Evolutionary conservation across 169 alveolate genomes (phyloP).

Genomic region (Eimeria praecox): DNA sequence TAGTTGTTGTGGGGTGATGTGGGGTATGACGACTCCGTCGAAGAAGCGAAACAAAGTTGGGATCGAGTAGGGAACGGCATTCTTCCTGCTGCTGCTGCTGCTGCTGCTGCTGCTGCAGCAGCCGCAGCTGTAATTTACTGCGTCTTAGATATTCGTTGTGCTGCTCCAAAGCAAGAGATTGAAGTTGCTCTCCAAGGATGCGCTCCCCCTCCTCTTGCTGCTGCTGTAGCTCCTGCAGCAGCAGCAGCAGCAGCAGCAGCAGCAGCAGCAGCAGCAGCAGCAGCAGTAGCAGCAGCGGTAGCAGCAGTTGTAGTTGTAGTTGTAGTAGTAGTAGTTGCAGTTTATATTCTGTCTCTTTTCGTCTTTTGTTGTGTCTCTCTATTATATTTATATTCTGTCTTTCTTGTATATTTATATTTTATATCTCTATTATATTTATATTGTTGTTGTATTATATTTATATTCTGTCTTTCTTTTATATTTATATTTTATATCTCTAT

Average conservation of each 20-base stretch:
- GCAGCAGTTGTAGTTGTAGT: not conserved
- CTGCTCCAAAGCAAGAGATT: not conserved
- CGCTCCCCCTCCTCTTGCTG: conserved; percentile 43
- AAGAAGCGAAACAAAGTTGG: not conserved
- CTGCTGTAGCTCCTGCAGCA: conserved; percentile 23
- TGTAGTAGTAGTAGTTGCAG: not conserved
- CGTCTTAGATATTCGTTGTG: conserved; percentile 1
- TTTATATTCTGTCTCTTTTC: too few relatives aligned
- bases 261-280: not conserved
- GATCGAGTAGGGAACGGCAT: not conserved
- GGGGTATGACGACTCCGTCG: not conserved
- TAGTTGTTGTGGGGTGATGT: not conserved
- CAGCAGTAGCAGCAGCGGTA: not conserved
- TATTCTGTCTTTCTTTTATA: too few relatives aligned
- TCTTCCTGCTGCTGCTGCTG: not conserved
- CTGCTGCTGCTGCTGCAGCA: conserved; percentile 39
- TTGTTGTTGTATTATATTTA: too few relatives aligned
- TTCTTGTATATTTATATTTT: too few relatives aligned
- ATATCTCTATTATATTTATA: too few relatives aligned
- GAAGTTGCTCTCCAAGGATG: not conserved
- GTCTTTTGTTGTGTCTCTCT: too few relatives aligned
- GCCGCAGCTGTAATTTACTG: not conserved
- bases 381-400: too few relatives aligned
- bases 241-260: not conserved
- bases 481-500: too few relatives aligned